Evolutionary conservation across 768 basidiomycete species (phyloP).

Genomic region (Russula brevipes): DNA sequence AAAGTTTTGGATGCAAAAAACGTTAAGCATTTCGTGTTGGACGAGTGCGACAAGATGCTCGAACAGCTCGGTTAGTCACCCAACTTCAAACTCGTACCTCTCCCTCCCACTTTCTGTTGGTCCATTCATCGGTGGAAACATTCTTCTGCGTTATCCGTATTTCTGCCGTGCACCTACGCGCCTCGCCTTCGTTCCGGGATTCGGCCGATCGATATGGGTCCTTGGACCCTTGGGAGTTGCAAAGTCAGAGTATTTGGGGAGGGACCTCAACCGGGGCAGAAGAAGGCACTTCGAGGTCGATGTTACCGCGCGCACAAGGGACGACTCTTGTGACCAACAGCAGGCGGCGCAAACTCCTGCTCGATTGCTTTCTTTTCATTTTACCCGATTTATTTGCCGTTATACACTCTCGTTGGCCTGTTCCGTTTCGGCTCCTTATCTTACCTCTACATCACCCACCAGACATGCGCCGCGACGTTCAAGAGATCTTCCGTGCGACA

Average conservation of each 20-base stretch:
- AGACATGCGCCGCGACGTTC: conserved; percentile 99
- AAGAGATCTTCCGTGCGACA: conserved; percentile 98
- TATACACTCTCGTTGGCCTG: conserved; percentile 49
- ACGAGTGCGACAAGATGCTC: conserved; percentile 99
- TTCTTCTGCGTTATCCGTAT: conserved; percentile 50
- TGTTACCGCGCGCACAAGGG: conserved; percentile 7
- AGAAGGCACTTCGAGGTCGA: conserved; percentile 23
- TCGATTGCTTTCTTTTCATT: conserved; percentile 25
- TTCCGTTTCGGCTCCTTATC: conserved; percentile 46
- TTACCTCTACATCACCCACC: conserved; percentile 66
- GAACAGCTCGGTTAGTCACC: conserved; percentile 99
- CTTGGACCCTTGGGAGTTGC: conserved; percentile 18
- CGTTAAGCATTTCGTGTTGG: conserved; percentile 98
- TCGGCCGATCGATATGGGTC: conserved; percentile 25
- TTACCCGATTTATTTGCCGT: conserved; percentile 40
- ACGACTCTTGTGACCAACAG: conserved; percentile 15
- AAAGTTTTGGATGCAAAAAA: conserved; percentile 92
- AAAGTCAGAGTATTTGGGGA: conserved; percentile 8
- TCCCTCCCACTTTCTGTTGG: conserved; percentile 29
- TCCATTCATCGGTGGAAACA: conserved; percentile 29
- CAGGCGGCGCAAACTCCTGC: conserved; percentile 15
- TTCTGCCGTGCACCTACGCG: conserved; percentile 30
- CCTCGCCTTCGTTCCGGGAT: conserved; percentile 23
- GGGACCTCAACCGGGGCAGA: conserved; percentile 12
- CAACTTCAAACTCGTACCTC: conserved; percentile 62